Base-by-base conservation (phyloP, 305 asterid genomes). In the Petunia hybrid region DNA sequence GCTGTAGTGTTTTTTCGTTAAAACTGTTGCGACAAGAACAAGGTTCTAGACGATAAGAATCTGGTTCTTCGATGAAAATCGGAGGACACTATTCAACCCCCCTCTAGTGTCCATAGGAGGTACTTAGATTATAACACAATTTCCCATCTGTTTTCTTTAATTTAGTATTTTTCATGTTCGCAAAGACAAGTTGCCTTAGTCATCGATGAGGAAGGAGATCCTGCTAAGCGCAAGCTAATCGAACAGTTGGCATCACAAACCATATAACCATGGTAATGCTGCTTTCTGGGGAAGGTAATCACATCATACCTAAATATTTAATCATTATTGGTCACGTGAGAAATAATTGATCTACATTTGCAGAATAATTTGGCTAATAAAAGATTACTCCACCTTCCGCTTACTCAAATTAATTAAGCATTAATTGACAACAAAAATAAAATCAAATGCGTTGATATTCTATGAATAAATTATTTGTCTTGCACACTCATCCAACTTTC, bases 181-280 rank as follows among this genome's bases (percentile, higher is more conserved):
- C 65, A 38, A 12, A 63, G 82, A 77, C 85, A 77, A 67, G 57
- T 67, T 60, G 74, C 79, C 85, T 71, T 78, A 67, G 64, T 48
- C 81, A 68, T 57, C 85, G 80, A 68, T 59, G 66, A 71, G 82
- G 79, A 56, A 68, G 80, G 60, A 9, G 57, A 35, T 1, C 67
- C 38, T 9, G 12, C 56, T 51, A 9, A 22, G 12, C 43, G 67
- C 12, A 22, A 9, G 35, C 8, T 53, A 78, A 81, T 76, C 82
- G 51, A 82, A 67, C 66, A 46, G 22, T 79, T 41, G 51, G 63
- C 62, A 65, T 79, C 67, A 8, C n/a, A 61, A 14, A 13, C 8
- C 48, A 10, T 31, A 64, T 8, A 6, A 9, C 42, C 36, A n/a
- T 8, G 1, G 0, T 4, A 53, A 53, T 51, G 64, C 77, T 41